phyloP scores from a whole-genome alignment of 768 basidiomycete species.

The Boletus sensibilis region DNA sequence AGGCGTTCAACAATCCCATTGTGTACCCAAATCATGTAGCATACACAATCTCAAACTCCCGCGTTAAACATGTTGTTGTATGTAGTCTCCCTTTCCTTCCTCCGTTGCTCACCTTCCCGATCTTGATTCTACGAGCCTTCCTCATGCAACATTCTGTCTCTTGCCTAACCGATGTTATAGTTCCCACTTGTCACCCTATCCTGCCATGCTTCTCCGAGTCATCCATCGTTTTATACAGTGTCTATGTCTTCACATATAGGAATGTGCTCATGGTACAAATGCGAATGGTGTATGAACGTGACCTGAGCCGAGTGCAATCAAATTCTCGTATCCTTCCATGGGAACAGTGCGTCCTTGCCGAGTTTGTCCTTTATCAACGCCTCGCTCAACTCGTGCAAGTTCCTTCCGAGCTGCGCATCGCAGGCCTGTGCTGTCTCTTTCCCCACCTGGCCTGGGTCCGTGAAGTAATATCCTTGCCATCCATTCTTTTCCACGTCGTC shows the following conservation, averaged over 20 bases:
- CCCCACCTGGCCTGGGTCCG: conserved; percentile 5
- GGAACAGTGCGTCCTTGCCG: conserved; percentile 17
- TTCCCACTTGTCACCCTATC: background rate
- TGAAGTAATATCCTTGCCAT: conserved; percentile 30
- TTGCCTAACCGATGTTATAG: background rate
- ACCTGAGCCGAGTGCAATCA: background rate
- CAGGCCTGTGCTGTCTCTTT: conserved; percentile 23
- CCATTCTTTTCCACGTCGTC: conserved; percentile 6
- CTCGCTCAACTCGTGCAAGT: conserved; percentile 35
- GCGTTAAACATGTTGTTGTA: conserved; percentile 12
- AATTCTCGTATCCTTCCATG: conserved; percentile 16
- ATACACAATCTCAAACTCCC: conserved; percentile 12
- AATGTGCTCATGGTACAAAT: background rate
- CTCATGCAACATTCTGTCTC: background rate
- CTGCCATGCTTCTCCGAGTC: background rate
- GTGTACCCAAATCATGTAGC: conserved; percentile 25
- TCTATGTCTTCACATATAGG: conserved; percentile 1
- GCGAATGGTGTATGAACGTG: background rate
- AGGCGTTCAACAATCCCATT: conserved; percentile 7
- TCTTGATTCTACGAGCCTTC: background rate
- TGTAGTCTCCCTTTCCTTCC: conserved; percentile 7
- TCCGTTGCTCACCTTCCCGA: background rate
- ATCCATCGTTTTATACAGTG: background rate
- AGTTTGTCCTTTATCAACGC: conserved; percentile 25
- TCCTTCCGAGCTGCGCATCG: conserved; percentile 26